Evolutionary conservation across 331 rosid genomes (phyloP).

Genomic region (Telfairia occidentalis): DNA sequence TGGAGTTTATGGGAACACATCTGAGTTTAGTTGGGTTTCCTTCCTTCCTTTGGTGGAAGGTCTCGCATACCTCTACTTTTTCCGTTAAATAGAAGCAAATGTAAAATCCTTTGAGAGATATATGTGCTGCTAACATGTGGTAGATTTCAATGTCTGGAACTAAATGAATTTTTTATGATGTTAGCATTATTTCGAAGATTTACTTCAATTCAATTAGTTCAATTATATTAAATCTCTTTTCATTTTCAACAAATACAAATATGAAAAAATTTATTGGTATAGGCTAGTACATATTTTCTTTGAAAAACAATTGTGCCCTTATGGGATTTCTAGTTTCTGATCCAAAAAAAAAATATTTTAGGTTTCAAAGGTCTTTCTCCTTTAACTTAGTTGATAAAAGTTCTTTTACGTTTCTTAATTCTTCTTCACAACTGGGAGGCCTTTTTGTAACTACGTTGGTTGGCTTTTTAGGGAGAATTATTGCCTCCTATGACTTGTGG

Average conservation of each 20-base stretch:
- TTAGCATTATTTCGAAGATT: not conserved
- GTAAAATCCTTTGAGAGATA: not conserved
- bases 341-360: not conserved
- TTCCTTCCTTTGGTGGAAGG: not conserved
- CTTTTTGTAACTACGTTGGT: not conserved
- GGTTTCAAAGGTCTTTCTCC: not conserved
- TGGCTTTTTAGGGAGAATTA: not conserved
- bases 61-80: not conserved
- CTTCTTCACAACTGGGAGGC: not conserved
- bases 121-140: not conserved
- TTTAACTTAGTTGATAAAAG: not conserved
- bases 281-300: not conserved
- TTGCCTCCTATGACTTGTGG: not conserved
- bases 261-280: not conserved
- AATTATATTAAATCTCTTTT: not conserved
- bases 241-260: too few species aligned
- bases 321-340: not conserved
- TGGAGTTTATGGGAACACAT: not conserved
- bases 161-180: too few species aligned
- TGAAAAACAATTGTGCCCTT: not conserved
- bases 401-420: too few species aligned
- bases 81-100: not conserved
- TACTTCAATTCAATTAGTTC: not conserved
- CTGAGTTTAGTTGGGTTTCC: not conserved
- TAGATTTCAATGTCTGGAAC: not conserved